Percentiles rank a stretch among this genome's conserved stretches.
Evolutionary conservation across 345 rosid species (phyloP).

Genomic region (Populus ilicifolia): DNA sequence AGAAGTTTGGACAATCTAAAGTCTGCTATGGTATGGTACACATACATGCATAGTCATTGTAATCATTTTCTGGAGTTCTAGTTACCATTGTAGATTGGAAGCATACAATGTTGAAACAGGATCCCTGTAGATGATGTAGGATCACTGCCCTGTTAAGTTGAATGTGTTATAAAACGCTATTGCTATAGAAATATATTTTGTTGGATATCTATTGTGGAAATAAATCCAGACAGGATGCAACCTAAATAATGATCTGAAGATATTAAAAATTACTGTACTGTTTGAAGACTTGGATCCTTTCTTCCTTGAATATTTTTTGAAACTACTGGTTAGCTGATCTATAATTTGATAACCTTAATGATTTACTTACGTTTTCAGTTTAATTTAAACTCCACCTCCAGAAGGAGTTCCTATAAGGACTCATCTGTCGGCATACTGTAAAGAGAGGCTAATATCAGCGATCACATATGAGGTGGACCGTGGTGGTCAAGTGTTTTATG

Average conservation of each 20-base stretch:
- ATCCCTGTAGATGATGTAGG: neutral
- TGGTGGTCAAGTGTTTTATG: slow-evolving; percentile 92
- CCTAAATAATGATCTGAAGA: slow-evolving; percentile 4
- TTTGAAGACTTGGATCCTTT: neutral
- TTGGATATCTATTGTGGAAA: neutral
- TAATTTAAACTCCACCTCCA: slow-evolving; percentile 94
- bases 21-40: neutral
- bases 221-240: neutral
- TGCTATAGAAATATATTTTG: neutral
- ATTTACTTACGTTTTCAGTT: slow-evolving; percentile 42
- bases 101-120: neutral
- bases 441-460: slow-evolving; percentile 63
- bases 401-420: slow-evolving; percentile 97
- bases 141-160: neutral
- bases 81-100: too few species aligned
- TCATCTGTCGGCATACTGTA: slow-evolving; percentile 60
- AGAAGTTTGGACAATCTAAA: neutral
- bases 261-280: neutral
- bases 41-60: neutral
- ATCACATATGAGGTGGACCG: slow-evolving; percentile 78
- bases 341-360: slow-evolving; percentile 3
- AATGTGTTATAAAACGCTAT: neutral
- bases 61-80: too few species aligned
- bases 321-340: neutral
- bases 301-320: neutral